Evolutionary conservation across 2,329 filamentous ascomycete species (phyloP).

Genomic region (Cladobotryum mycophilum): DNA sequence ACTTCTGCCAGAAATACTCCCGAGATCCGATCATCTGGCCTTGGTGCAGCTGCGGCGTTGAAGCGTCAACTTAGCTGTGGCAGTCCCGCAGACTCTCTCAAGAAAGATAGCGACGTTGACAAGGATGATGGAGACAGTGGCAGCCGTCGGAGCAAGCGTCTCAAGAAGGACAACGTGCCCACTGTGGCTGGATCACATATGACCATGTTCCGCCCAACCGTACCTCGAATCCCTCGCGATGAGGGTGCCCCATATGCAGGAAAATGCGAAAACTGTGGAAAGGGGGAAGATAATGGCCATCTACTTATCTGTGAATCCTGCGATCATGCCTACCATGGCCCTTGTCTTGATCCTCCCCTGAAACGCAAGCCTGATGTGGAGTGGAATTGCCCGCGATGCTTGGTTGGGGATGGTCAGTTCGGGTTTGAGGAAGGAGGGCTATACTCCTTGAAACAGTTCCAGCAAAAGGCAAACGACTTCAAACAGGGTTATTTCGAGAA

Average conservation of each 20-base stretch:
- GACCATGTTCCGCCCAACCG: slow-evolving; percentile 82
- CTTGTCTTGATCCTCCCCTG: slow-evolving; percentile 82
- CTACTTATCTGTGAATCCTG: slow-evolving; percentile 86
- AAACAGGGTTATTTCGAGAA: slow-evolving; percentile 90
- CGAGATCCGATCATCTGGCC: slow-evolving; percentile 51
- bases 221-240: slow-evolving; percentile 57
- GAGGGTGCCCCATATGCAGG: slow-evolving; percentile 42
- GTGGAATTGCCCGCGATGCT: slow-evolving; percentile 92
- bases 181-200: slow-evolving; percentile 96
- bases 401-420: slow-evolving; percentile 94
- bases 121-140: slow-evolving; percentile 57
- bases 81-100: slow-evolving; percentile 39
- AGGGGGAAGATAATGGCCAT: slow-evolving; percentile 62
- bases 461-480: slow-evolving; percentile 92
- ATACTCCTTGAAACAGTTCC: slow-evolving; percentile 92
- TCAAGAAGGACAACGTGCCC: slow-evolving; percentile 74
- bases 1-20: slow-evolving; percentile 59
- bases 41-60: slow-evolving; percentile 53
- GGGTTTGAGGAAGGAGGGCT: slow-evolving; percentile 95
- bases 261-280: slow-evolving; percentile 84
- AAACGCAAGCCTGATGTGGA: slow-evolving; percentile 73
- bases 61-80: slow-evolving; percentile 71
- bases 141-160: slow-evolving; percentile 81
- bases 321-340: slow-evolving; percentile 78
- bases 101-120: slow-evolving; percentile 41